Percentiles rank a stretch among this genome's conserved stretches.
These are phyloP conservation scores for Baudoinia panamericana DNA, from an alignment of 495 filamentous ascomycete species.

Conservation along the genomic window DNA sequence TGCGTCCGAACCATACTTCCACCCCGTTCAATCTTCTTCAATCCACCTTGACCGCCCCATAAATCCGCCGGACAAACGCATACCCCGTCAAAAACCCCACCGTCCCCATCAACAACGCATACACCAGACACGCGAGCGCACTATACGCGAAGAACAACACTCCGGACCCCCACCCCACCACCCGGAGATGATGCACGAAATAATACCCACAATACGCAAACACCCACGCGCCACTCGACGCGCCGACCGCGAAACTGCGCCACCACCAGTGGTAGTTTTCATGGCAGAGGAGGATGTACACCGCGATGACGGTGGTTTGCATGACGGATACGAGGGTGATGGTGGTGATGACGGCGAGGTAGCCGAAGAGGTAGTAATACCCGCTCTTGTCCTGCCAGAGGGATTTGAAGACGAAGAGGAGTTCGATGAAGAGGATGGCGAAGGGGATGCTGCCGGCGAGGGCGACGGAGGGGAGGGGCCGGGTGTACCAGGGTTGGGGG, in stretches of 20 bases:
- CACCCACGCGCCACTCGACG: conserved; percentile 70
- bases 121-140: conserved; percentile 67
- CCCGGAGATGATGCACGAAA: conserved; percentile 69
- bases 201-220: conserved; percentile 82
- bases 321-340: conserved; percentile 70
- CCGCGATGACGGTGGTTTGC: conserved; percentile 80
- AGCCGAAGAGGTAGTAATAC: conserved; percentile 93
- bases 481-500: conserved; percentile 74
- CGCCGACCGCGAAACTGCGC: conserved; percentile 78
- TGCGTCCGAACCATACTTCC: no score
- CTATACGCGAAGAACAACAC: conserved; percentile 82
- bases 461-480: conserved; percentile 46
- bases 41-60: conserved; percentile 45
- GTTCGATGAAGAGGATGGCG: conserved; percentile 85
- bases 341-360: conserved; percentile 59
- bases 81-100: conserved; percentile 82
- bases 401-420: conserved; percentile 83
- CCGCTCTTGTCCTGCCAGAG: conserved; percentile 88
- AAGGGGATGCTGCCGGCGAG: conserved; percentile 80
- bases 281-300: conserved; percentile 73
- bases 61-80: conserved; percentile 80
- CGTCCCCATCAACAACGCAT: conserved; percentile 73
- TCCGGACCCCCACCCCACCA: conserved; percentile 66
- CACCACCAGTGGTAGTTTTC: conserved; percentile 97
- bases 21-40: no score